Conservation (phyloP, 352 stramenopile species). For the Pythium dissimile region DNA sequence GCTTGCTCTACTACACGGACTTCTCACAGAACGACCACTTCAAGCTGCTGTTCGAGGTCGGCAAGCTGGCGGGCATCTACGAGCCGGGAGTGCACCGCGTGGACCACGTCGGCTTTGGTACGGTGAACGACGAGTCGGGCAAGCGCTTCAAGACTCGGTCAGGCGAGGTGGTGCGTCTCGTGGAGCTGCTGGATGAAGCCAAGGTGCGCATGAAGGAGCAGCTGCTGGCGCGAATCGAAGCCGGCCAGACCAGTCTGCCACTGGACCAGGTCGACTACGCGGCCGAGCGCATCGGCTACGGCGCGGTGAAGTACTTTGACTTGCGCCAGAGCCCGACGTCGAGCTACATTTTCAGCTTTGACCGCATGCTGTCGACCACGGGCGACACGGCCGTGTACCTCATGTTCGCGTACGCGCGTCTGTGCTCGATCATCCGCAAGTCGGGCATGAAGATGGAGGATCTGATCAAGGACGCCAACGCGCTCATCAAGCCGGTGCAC, state of each 20-base stretch:
- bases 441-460: slow-evolving; percentile 81
- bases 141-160: slow-evolving; percentile 98
- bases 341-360: slow-evolving; percentile 99
- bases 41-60: slow-evolving; percentile 80
- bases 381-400: slow-evolving; percentile 99
- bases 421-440: slow-evolving; percentile 97
- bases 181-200: slow-evolving; percentile 99
- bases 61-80: slow-evolving; percentile 69
- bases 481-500: slow-evolving; percentile 68
- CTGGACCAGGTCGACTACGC: slow-evolving; percentile 92
- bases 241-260: slow-evolving; percentile 85
- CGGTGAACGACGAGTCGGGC: slow-evolving; percentile 83
- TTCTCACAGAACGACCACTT: slow-evolving; percentile 89
- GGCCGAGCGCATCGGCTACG: slow-evolving; percentile 97
- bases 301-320: slow-evolving; percentile 99
- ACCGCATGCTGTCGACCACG: slow-evolving; percentile 99
- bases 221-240: slow-evolving; percentile 89
- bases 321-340: slow-evolving; percentile 96
- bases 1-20: slow-evolving; percentile 85
- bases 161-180: slow-evolving; percentile 96
- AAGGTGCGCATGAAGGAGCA: slow-evolving; percentile 94
- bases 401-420: slow-evolving; percentile 98
- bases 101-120: slow-evolving; percentile 84
- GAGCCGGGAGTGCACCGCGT: slow-evolving; percentile 80
- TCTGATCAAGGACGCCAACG: slow-evolving; percentile 48